Evolutionary conservation across 495 filamentous ascomycete species (phyloP), one percentile per base, ranked within the genome.

Genomic region (Penicillium parvum): DNA sequence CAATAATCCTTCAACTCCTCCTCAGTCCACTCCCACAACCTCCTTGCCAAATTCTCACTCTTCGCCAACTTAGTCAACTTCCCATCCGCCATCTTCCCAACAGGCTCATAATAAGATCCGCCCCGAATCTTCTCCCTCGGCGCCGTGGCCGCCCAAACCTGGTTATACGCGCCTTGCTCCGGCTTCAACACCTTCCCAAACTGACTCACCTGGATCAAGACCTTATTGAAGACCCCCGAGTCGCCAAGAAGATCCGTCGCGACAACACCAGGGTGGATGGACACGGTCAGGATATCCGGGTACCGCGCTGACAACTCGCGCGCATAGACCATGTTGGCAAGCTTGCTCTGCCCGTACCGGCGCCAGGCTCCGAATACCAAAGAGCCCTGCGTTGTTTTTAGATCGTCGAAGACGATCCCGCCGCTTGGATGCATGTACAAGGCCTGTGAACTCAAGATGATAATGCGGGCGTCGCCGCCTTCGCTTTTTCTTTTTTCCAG

Each of bases 331-430:
- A 86, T 57, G 55, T 86, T 87, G 3, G 83, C 79, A 2, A 89
- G 70, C 63, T 90, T 89, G 49, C 71, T 73, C 40, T 85, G 74
- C 0, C 63, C 72, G 54, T 89, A 90, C 14, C 79, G 71, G 3
- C 45, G 34, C 63, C 65, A 76, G 3, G 60, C 34, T 2, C 60
- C 61, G 15, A 37, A 30, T 7, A 47, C 9, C 2, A 29, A 17
- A 9, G 43, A 39, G 28, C 53, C 43, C 39, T 60, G 57, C 0
- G 25, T 29, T 1, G 49, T 55, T 0, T 34, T 33, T n/a, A 63
- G 25, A 0, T 47, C 26, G 0, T 49, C 38, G 16, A 63, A 69
- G 36, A 73, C 72, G 18, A 76, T 75, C 20, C 76, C 77, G 45
- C 76, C 77, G 25, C 65, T 65, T 37, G 66, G 63, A 5, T 65